Evolutionary conservation across 2,329 filamentous ascomycete genomes (phyloP).

Genomic region (Arthrobotrys iridis): DNA sequence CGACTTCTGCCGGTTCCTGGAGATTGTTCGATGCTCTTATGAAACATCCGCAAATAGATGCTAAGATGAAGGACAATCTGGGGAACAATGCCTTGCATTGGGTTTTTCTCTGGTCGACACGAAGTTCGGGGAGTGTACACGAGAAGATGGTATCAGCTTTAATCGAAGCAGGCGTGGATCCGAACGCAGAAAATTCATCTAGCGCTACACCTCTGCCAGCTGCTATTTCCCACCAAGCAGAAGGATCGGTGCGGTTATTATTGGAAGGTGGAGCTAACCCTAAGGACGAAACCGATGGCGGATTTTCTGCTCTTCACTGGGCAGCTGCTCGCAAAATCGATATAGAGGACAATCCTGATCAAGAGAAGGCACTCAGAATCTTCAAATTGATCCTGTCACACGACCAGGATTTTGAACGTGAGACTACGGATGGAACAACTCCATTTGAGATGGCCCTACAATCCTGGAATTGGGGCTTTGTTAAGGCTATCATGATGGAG

Average conservation of each 20-base stretch:
- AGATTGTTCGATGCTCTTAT: constrained; percentile 5
- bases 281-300: neutral
- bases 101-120: neutral
- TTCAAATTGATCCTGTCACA: constrained; percentile 14
- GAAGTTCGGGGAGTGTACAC: neutral
- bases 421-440: constrained; percentile 21
- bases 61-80: neutral
- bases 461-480: constrained; percentile 23
- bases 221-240: constrained; percentile 3
- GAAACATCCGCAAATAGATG: neutral
- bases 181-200: neutral
- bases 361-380: constrained; percentile 4
- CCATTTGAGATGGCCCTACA: constrained; percentile 19
- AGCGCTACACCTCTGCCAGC: constrained; percentile 3
- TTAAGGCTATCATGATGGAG: constrained; percentile 6
- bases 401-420: constrained; percentile 6
- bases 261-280: constrained; percentile 10
- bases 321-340: constrained; percentile 1
- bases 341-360: neutral
- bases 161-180: constrained; percentile 6
- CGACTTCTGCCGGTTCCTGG: neutral
- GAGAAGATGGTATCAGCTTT: constrained; percentile 2
- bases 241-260: neutral
- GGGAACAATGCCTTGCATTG: neutral
- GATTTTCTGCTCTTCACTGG: constrained; percentile 23